A percentile compares a stretch with the other conserved stretches of the same genome.
Conservation (phyloP, 371 early-diverging fungal genomes). For the Actinomortierella ambigua region DNA sequence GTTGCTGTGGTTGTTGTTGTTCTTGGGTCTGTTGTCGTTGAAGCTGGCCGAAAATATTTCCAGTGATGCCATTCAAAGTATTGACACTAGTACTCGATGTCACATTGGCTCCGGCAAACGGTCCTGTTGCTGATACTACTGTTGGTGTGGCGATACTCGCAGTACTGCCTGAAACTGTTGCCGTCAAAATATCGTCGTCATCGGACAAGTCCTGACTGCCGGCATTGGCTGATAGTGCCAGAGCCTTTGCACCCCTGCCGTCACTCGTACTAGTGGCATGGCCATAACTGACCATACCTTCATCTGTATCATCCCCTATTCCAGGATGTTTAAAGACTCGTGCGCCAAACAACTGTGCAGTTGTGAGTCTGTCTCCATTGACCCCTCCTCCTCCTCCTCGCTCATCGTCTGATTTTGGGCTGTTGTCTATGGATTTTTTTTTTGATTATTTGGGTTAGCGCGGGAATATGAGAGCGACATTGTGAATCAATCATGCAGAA, state of each 20-base stretch:
- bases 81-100: no score
- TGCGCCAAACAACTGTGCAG: neutral
- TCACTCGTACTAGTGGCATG: no score
- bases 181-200: slow-evolving; percentile 15
- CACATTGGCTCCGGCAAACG: no score
- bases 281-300: no score
- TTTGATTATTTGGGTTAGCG: no score
- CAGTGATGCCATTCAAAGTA: no score
- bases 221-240: slow-evolving; percentile 4
- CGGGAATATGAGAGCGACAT: no score
- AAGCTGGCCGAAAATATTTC: neutral
- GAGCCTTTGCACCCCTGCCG: no score
- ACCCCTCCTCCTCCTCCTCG: slow-evolving; percentile 20
- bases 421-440: slow-evolving; percentile 16
- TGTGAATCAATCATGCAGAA: no score
- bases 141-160: neutral
- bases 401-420: slow-evolving; percentile 26
- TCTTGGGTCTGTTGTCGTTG: slow-evolving; percentile 3
- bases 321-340: no score
- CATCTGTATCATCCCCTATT: no score
- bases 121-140: neutral
- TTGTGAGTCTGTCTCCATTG: slow-evolving; percentile 10
- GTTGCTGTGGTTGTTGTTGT: slow-evolving; percentile 11
- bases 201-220: slow-evolving; percentile 17
- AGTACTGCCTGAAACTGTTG: neutral